Conservation (phyloP, 805 yeast genomes). For the Trichomonascus vanleenenianus region DNA sequence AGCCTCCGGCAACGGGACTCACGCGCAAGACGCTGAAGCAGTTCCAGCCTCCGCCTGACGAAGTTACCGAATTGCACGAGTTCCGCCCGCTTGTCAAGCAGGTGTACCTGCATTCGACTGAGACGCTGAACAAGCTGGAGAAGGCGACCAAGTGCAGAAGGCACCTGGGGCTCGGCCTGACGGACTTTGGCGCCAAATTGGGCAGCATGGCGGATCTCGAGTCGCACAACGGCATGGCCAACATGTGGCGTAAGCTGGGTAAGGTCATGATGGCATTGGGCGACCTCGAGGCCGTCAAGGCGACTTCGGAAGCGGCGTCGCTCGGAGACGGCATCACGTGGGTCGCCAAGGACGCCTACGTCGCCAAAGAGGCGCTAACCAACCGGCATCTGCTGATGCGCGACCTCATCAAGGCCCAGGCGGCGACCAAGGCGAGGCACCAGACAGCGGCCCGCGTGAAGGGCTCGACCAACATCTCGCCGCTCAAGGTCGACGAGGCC, state of each 20-base stretch:
- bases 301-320: slow-evolving; percentile 63
- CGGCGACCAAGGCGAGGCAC: slow-evolving; percentile 60
- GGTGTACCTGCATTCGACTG: slow-evolving; percentile 51
- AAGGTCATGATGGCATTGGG: slow-evolving; percentile 63
- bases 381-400: slow-evolving; percentile 90
- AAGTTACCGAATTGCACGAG: slow-evolving; percentile 67
- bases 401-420: slow-evolving; percentile 74
- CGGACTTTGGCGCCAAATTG: slow-evolving; percentile 39
- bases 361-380: slow-evolving; percentile 86
- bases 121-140: slow-evolving; percentile 49
- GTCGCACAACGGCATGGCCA: slow-evolving; percentile 60
- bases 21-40: slow-evolving; percentile 88
- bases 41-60: slow-evolving; percentile 86
- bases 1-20: slow-evolving; percentile 74
- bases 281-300: slow-evolving; percentile 66
- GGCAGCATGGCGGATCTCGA: slow-evolving; percentile 36
- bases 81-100: slow-evolving; percentile 83
- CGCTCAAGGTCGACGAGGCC: slow-evolving; percentile 86
- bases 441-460: slow-evolving; percentile 59
- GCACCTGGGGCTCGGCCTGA: slow-evolving; percentile 48
- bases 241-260: slow-evolving; percentile 70
- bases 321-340: slow-evolving; percentile 67
- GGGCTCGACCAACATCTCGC: slow-evolving; percentile 69
- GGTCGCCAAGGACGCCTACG: slow-evolving; percentile 67
- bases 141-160: slow-evolving; percentile 40